Evolutionary conservation across 352 stramenopile species (phyloP).

Genomic region (Hyaloperonospora arabidopsidis): DNA sequence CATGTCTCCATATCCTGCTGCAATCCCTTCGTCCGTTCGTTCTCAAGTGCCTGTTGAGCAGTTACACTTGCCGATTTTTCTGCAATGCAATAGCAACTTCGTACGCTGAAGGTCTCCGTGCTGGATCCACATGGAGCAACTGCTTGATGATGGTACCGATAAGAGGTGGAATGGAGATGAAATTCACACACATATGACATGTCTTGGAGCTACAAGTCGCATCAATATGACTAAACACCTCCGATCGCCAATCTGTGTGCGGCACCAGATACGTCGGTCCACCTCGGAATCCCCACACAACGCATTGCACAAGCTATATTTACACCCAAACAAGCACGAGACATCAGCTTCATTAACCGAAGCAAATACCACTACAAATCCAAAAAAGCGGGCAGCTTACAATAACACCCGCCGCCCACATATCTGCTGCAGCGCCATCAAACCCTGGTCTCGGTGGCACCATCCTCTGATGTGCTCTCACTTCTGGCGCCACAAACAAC

Average conservation of each 20-base stretch:
- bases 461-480: constrained; percentile 52
- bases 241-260: constrained; percentile 57
- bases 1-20: background rate
- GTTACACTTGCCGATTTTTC: constrained; percentile 49
- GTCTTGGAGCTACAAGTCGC: constrained; percentile 40
- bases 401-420: constrained; percentile 77
- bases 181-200: constrained; percentile 71
- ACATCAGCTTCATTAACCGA: background rate
- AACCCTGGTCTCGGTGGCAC: constrained; percentile 57
- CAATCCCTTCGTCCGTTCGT: constrained; percentile 10
- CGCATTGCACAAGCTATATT: constrained; percentile 60
- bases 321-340: background rate
- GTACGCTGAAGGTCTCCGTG: constrained; percentile 56
- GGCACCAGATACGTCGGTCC: constrained; percentile 51
- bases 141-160: constrained; percentile 72
- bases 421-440: constrained; percentile 58
- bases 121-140: constrained; percentile 63
- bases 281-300: constrained; percentile 73
- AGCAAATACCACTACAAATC: constrained; percentile 1
- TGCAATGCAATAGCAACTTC: constrained; percentile 63
- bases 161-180: constrained; percentile 69
- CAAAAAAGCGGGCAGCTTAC: constrained; percentile 31
- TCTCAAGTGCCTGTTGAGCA: constrained; percentile 37
- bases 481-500: constrained; percentile 66
- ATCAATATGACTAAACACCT: constrained; percentile 76